Base-by-base conservation (phyloP, 768 basidiomycete species). In the Ramaria sp. region DNA sequence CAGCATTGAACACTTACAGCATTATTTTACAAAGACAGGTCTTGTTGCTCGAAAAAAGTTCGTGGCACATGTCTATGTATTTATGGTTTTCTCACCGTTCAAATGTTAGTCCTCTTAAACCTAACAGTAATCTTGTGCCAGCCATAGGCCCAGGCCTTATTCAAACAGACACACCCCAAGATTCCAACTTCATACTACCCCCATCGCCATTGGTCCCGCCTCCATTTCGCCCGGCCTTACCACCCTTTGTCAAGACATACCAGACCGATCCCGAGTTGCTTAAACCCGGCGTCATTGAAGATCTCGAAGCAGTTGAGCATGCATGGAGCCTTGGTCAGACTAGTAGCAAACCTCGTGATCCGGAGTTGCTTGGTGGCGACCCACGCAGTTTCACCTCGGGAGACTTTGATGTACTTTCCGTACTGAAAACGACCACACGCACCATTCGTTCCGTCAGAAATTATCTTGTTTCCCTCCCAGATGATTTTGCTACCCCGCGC, bases 1-100 rank as follows among this genome's bases (percentile, higher is more conserved):
- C n/a, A 92, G 90, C 67, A 97, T 97, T 63, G 88, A 95, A 67
- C 90, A 96, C 67, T 78, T 97, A 42, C 94, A 97, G 70, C 86
- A 93, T 65, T 94, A 93, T 67, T 97, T 94, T 65, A 90, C 88
- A 7, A 92, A 92, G 77, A 82, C 88, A 0, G 90, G 90, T 1
- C 78, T 92, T 54, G 78, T 77, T 24, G 76, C 85, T 34, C 81
- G 84, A 73, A 78, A 77, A 70, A 79, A 81, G 91, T 86, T 71
- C 72, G 85, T 75, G 34, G 9, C 34, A 37, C 13, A 37, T 37
- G 10, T 37, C 13, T 48, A 43, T 45, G 47, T 52, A 42, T 51
- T 34, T 63, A n/a, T 53, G 48, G 31, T 13, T 37, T 60, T 59
- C 54, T 39, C 38, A 50, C 51, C 43, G 45, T 42, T 59, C 54